Percentiles rank a stretch among this genome's conserved stretches.
Evolutionary conservation across 2,329 filamentous ascomycete genomes (phyloP).

Genomic region (Pseudodiploospora longispora): DNA sequence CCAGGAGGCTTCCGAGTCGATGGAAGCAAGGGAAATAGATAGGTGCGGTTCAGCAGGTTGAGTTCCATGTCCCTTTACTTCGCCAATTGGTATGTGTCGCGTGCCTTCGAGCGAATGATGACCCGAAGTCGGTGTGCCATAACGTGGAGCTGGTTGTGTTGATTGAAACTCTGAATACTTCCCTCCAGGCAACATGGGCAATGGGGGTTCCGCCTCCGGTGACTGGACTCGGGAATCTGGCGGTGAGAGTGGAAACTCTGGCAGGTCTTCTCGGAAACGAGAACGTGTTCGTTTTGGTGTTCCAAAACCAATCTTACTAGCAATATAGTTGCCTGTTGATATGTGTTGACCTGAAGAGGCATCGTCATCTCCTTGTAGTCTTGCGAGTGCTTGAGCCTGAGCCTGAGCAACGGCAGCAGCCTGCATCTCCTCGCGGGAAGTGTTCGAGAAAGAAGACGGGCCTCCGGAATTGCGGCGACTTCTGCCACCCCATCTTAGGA

Average conservation of each 20-base stretch:
- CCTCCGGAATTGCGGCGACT: slow-evolving; percentile 44
- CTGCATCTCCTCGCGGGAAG: slow-evolving; percentile 78
- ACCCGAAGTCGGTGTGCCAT: slow-evolving; percentile 39
- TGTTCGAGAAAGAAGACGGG: slow-evolving; percentile 82
- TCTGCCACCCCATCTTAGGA: slow-evolving; percentile 65
- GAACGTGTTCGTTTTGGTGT: slow-evolving; percentile 75
- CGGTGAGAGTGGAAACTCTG: slow-evolving; percentile 77
- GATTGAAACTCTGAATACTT: slow-evolving; percentile 17
- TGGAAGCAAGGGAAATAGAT: slow-evolving; percentile 82
- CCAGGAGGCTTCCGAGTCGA: slow-evolving; percentile 95
- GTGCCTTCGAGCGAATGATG: slow-evolving; percentile 29
- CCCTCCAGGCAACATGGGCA: slow-evolving; percentile 25
- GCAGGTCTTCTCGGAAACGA: slow-evolving; percentile 85
- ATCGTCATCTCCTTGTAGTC: slow-evolving; percentile 21
- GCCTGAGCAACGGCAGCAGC: slow-evolving; percentile 20
- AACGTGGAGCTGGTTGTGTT: slow-evolving; percentile 22
- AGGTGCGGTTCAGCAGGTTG: slow-evolving; percentile 54
- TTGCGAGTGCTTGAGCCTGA: slow-evolving; percentile 26
- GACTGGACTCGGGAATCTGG: slow-evolving; percentile 76
- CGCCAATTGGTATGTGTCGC: slow-evolving; percentile 13
- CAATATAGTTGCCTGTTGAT: slow-evolving; percentile 17
- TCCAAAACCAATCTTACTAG: slow-evolving; percentile 29
- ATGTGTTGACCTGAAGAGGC: slow-evolving; percentile 1
- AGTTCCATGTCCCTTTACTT: slow-evolving; percentile 16
- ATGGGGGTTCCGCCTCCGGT: slow-evolving; percentile 51